Conservation (phyloP, 805 yeast genomes). For the Suhomyces sp. region DNA sequence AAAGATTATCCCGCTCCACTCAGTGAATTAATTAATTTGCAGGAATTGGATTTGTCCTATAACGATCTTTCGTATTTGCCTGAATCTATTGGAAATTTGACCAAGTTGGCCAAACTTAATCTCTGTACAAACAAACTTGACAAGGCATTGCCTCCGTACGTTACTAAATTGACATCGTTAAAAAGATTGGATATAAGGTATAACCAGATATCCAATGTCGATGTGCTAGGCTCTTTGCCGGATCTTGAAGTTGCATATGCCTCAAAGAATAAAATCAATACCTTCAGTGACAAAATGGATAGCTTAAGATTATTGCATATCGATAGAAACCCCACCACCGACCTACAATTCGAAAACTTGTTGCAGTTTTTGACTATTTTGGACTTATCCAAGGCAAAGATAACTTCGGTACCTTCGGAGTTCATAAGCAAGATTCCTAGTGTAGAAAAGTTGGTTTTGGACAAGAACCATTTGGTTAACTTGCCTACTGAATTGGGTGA, state of each 20-base stretch:
- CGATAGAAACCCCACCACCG: constrained; percentile 82
- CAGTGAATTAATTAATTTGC: constrained; percentile 54
- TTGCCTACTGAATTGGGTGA: constrained; percentile 67
- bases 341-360: constrained; percentile 50
- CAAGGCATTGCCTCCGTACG: constrained; percentile 49
- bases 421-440: constrained; percentile 60
- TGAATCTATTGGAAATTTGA: constrained; percentile 53
- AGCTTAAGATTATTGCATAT: constrained; percentile 66
- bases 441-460: constrained; percentile 70
- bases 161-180: constrained; percentile 53
- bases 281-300: constrained; percentile 60
- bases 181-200: constrained; percentile 75
- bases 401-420: constrained; percentile 66
- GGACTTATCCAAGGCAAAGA: constrained; percentile 77
- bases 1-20: constrained; percentile 62
- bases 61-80: constrained; percentile 68
- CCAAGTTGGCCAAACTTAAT: constrained; percentile 63
- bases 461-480: constrained; percentile 75
- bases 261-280: constrained; percentile 72
- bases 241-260: constrained; percentile 69
- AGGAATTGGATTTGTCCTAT: constrained; percentile 76
- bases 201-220: constrained; percentile 57
- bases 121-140: constrained; percentile 69
- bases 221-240: constrained; percentile 54
- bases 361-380: constrained; percentile 65